Base-by-base conservation (phyloP, 768 basidiomycete genomes). In the Boletus rubescentipes region DNA sequence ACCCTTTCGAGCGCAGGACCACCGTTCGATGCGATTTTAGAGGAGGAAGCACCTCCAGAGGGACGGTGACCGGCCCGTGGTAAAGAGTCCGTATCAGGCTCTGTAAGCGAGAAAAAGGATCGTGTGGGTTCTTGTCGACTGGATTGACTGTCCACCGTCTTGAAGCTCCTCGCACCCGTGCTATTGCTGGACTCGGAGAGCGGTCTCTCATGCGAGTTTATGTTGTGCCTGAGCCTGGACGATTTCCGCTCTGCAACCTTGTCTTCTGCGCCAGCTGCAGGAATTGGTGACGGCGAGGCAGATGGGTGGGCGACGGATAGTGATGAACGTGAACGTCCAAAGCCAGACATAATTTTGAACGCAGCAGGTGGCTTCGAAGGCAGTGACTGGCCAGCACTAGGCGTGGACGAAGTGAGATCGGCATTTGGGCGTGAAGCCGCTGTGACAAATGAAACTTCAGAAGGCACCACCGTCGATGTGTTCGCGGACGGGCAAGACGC, bases 291-390 rank as follows among this genome's bases (percentile, higher is more conserved):
- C 14, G 73, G 63, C 8, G 58, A 55, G 4, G 73, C 53, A 10
- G 73, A 67, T 18, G 72, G 59, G 5, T 64, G 61, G 9, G 70
- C 75, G 4, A 79, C 72, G 1, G 77, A 74, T 18, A 86, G 62
- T 58, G 79, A 85, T n/a, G 82, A 81, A 47, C 80, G 75, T 20
- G 87, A 84, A 35, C 80, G 79, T 56, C 81, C 87, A 71, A 89
- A 86, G 14, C 78, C 81, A 21, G 78, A 75, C 54, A 85, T 77
- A 54, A 88, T 81, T 66, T 78, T 87, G 75, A 82, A 87, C 9
- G 80, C 84, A 6, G 79, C 80, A 5, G 85, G 79, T 14, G 83
- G 74, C 53, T 79, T 78, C 14, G 64, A 64, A 14, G 72, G 59
- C 9, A 54, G 40, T 8, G 30, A 49, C 35, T 64, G 67, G 16